A percentile compares a stretch with the other conserved stretches of the same genome.
These are phyloP conservation scores for Penicillium brevicompactum DNA, from an alignment of 2,329 filamentous ascomycete species.

Conservation along the genomic window DNA sequence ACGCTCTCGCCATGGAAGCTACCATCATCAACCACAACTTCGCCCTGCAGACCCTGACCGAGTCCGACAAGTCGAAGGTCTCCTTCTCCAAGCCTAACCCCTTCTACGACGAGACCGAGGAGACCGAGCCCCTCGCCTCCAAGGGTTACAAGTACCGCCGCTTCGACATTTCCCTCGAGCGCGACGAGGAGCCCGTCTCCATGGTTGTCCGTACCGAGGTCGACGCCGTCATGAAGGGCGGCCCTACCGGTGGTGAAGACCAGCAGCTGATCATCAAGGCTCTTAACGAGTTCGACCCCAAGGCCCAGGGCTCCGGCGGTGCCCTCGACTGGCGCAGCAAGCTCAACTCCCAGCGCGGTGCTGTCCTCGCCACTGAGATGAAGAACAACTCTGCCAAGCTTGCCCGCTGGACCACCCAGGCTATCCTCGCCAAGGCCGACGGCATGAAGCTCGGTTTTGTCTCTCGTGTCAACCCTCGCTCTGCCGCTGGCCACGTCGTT, in stretches of 20 bases:
- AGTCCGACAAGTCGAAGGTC: constrained; percentile 76
- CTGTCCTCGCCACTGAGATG: constrained; percentile 98
- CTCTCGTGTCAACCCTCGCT: constrained; percentile 88
- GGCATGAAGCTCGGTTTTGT: constrained; percentile 99
- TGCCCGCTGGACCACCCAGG: constrained; percentile 95
- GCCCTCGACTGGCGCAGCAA: constrained; percentile 97
- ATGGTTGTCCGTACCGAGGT: constrained; percentile 92
- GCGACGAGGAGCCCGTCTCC: constrained; percentile 89
- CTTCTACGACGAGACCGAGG: constrained; percentile 93
- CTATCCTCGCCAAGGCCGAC: constrained; percentile 95
- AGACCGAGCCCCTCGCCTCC: constrained; percentile 89
- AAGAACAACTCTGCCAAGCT: constrained; percentile 99
- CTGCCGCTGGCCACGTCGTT: constrained; percentile 90
- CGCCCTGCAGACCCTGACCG: constrained; percentile 88
- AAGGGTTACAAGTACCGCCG: constrained; percentile 98
- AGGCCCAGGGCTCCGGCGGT: constrained; percentile 91
- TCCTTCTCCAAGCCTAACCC: constrained; percentile 88
- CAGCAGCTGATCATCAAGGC: constrained; percentile 92
- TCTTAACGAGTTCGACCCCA: constrained; percentile 98
- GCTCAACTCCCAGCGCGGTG: constrained; percentile 90
- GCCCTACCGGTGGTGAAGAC: constrained; percentile 86
- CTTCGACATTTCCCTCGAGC: constrained; percentile 90
- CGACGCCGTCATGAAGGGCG: constrained; percentile 87
- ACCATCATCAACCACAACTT: constrained; percentile 99
- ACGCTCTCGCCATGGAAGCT: constrained; percentile 89